phyloP scores from a whole-genome alignment of 2,329 filamentous ascomycete genomes.

The Pseudocercospora ulei region DNA sequence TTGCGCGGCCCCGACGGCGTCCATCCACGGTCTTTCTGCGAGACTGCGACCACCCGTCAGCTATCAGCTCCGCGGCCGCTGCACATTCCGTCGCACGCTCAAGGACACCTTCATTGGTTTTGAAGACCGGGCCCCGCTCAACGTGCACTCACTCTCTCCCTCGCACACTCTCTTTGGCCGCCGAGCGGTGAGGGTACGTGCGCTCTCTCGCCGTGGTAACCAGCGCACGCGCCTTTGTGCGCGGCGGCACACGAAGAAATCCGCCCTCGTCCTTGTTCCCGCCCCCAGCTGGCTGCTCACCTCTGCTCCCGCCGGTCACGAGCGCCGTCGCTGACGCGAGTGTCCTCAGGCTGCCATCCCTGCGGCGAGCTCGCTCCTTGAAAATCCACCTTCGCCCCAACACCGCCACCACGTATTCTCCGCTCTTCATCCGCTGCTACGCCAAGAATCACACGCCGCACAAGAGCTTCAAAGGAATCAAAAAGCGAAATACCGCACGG shows the following conservation, averaged over 20 bases:
- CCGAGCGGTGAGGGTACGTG: constrained; percentile 28
- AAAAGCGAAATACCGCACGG: constrained; percentile 37
- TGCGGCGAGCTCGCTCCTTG: constrained; percentile 15
- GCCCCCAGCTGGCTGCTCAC: constrained; percentile 2
- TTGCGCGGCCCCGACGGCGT: constrained; percentile 27
- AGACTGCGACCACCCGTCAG: constrained; percentile 23
- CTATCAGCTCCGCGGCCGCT: constrained; percentile 5
- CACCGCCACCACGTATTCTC: constrained; percentile 50
- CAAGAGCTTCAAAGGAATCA: constrained; percentile 39
- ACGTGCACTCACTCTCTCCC: constrained; percentile 13
- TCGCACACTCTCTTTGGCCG: constrained; percentile 16
- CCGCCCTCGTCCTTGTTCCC: not conserved
- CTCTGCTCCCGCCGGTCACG: not conserved
- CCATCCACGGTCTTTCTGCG: constrained; percentile 28
- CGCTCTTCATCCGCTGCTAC: constrained; percentile 52
- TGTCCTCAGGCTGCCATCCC: constrained; percentile 25
- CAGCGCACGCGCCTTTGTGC: constrained; percentile 19
- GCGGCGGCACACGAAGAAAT: constrained; percentile 11
- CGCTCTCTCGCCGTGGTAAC: constrained; percentile 18
- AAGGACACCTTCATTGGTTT: constrained; percentile 59
- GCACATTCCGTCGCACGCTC: constrained; percentile 25
- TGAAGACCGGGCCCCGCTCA: constrained; percentile 29
- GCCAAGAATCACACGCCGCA: constrained; percentile 42
- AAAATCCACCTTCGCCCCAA: constrained; percentile 14
- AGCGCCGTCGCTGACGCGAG: constrained; percentile 19